phyloP scores from a whole-genome alignment of 139 green algal genomes.

The Chlamydomonas asymmetrica region DNA sequence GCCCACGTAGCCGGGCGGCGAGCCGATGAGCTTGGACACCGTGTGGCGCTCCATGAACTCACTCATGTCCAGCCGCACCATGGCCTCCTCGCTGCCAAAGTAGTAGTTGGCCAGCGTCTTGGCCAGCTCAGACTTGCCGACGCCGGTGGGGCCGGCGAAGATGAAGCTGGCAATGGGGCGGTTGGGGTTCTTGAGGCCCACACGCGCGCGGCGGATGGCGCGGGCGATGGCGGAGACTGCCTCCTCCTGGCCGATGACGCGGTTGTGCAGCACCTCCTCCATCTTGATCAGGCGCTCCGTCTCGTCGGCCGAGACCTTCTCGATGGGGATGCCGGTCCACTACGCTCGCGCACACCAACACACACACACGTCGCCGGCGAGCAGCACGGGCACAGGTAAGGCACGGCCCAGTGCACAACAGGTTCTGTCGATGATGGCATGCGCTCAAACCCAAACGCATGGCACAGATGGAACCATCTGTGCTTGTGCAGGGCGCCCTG shows the following conservation, averaged over 20 bases:
- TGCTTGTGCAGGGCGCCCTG: too few species aligned
- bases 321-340: constrained; percentile 91
- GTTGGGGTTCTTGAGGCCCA: constrained; percentile 99
- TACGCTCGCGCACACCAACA: too few species aligned
- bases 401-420: too few species aligned
- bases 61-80: constrained; percentile 98
- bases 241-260: constrained; percentile 96
- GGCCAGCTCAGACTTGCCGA: constrained; percentile 99
- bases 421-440: too few species aligned
- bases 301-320: constrained; percentile 94
- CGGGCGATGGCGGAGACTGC: constrained; percentile 82
- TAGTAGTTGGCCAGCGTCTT: constrained; percentile 99
- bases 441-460: too few species aligned
- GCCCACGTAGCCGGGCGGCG: constrained; percentile 97
- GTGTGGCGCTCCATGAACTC: constrained; percentile 99
- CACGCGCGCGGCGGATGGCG: constrained; percentile 93
- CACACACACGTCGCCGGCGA: too few species aligned
- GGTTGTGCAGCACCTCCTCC: constrained; percentile 94
- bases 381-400: too few species aligned
- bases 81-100: constrained; percentile 96
- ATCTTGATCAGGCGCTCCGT: constrained; percentile 96
- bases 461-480: too few species aligned
- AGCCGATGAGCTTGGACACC: constrained; percentile 98
- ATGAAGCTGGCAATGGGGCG: constrained; percentile 96
- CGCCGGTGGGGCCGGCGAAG: constrained; percentile 81